A percentile compares a stretch with the other conserved stretches of the same genome.
phyloP scores from a whole-genome alignment of 2,329 filamentous ascomycete species.

The Scedosporium minutisporum region DNA sequence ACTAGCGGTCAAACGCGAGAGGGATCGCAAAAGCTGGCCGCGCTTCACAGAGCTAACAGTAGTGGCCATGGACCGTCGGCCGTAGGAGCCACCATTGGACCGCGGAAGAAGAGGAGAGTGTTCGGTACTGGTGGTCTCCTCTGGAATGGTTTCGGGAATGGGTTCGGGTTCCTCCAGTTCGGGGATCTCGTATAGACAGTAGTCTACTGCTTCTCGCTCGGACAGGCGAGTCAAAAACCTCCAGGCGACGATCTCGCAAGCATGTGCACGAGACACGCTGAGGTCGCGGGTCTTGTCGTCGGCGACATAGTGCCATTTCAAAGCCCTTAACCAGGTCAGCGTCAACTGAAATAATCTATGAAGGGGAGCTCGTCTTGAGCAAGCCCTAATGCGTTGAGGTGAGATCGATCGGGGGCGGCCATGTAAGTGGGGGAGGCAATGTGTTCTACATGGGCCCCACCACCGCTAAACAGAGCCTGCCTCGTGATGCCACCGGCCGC shows the following conservation, averaged over 20 bases:
- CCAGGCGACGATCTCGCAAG: constrained; percentile 76
- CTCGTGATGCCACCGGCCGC: too few species aligned
- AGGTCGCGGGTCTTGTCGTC: constrained; percentile 55
- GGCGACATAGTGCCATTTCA: constrained; percentile 65
- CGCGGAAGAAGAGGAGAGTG: constrained; percentile 34
- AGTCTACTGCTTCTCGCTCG: constrained; percentile 65
- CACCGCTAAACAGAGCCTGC: too few species aligned
- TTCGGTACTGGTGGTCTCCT: constrained; percentile 19
- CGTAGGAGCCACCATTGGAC: constrained; percentile 10
- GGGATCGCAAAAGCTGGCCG: constrained; percentile 40
- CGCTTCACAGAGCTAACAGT: constrained; percentile 33
- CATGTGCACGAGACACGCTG: constrained; percentile 58
- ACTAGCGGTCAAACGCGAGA: constrained; percentile 45
- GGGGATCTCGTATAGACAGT: constrained; percentile 64
- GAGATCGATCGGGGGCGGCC: background rate
- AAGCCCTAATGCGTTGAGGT: background rate
- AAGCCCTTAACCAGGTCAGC: constrained; percentile 37
- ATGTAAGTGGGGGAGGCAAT: background rate
- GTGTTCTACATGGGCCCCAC: too few species aligned
- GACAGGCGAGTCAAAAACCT: constrained; percentile 62
- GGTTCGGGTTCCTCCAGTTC: constrained; percentile 15
- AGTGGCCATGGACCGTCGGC: constrained; percentile 14
- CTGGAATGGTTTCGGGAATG: constrained; percentile 1
- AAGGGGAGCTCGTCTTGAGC: background rate
- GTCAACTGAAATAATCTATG: background rate